Conservation (phyloP, 2,329 filamentous ascomycete genomes). For the Ascochyta rabiei region DNA sequence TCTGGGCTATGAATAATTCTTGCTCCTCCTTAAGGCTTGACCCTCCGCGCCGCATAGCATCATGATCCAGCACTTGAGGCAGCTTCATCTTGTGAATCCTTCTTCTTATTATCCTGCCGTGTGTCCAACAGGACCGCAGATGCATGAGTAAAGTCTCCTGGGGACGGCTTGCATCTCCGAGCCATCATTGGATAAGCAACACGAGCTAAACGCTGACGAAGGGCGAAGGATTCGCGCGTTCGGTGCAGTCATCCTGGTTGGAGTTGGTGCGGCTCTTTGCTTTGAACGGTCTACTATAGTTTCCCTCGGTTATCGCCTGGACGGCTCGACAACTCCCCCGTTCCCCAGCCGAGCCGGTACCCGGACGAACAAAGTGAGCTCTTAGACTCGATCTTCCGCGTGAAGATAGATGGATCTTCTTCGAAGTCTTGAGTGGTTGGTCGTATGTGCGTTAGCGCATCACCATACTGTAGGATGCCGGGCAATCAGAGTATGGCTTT, state of each 20-base stretch:
- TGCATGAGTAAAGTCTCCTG: conserved; percentile 1
- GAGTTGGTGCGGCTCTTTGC: neutral
- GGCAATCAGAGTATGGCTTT: conserved; percentile 1
- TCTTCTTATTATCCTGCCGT: conserved; percentile 1
- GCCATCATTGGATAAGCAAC: neutral
- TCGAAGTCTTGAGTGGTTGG: conserved; percentile 1
- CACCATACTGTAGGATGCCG: conserved; percentile 3
- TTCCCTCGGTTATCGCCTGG: neutral
- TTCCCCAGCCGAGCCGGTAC: neutral
- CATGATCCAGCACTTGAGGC: neutral
- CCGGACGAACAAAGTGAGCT: conserved; percentile 3
- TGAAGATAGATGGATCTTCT: neutral
- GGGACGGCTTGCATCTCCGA: neutral
- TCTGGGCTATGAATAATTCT: neutral
- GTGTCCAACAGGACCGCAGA: conserved; percentile 1
- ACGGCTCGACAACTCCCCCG: neutral
- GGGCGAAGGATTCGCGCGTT: conserved; percentile 1
- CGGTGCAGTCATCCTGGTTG: neutral
- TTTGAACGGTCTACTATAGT: neutral
- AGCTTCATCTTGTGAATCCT: conserved; percentile 2
- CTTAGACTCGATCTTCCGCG: conserved; percentile 1
- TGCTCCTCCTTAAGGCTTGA: neutral
- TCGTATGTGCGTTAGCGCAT: conserved; percentile 2
- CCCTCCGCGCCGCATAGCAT: conserved; percentile 1
- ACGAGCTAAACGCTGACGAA: neutral